Evolutionary conservation across 805 yeast genomes (phyloP), one percentile per base, ranked within the genome.

Genomic region (Ogataea methylovora): DNA sequence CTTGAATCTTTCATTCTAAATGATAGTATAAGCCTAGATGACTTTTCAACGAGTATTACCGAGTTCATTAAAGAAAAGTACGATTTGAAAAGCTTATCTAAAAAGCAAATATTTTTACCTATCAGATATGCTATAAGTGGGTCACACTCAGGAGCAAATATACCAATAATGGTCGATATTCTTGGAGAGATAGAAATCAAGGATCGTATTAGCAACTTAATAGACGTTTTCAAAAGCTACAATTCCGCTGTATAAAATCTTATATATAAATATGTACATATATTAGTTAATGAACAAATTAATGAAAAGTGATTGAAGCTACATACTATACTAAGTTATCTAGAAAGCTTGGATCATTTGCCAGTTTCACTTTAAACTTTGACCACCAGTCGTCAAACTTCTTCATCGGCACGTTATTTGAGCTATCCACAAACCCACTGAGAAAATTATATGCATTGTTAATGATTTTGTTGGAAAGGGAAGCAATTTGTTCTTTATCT

Each of bases 311-410:
- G 53, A 13, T 14, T 32, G n/a, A 25, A 22, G 8, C 15, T 21
- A 14, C 24, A 22, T 18, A 27, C 41, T 41, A 54, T 33, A 54
- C 55, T 13, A 60, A 40, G 21, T 65, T 67, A 40, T 85, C 84
- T 32, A 90, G 58, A 52, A 86, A 88, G 35, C 73, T 76, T 2
- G 96, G 97, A 52, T 90, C 94, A 40, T 81, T 83, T 9, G 74
- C 69, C 39, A 92, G 48, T 50, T 82, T 79, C 6, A 72, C 59
- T 54, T 74, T 84, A 60, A 92, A 90, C 58, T 86, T 88, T 43
- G 71, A 79, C 98, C 98, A 85, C 98, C 98, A 90, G 27, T 73
- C 80, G 52, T 90, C 94, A 49, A 90, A 90, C 28, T 77, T 82
- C 49, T 80, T 84, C 51, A 90, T 84, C 3, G 88, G 82, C 3